These are phyloP conservation scores for Sporodiniella umbellata DNA, from an alignment of 371 early-diverging fungal genomes.

Conservation along the genomic window DNA sequence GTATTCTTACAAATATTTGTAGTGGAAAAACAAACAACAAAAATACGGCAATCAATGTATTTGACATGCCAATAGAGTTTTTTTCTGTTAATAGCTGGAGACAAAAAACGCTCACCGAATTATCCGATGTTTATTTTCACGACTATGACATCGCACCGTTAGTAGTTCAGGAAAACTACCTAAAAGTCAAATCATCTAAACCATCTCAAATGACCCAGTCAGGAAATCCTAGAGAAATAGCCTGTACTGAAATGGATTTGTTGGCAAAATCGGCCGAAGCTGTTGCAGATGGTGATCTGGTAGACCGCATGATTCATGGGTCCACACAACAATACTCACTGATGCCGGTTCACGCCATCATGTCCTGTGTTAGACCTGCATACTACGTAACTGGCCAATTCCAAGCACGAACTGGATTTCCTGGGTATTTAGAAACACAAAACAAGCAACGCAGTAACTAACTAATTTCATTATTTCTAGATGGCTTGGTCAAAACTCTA, in stretches of 20 bases:
- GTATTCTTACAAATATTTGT: too few relatives aligned
- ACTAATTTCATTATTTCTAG: too few relatives aligned
- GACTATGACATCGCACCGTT: conserved; percentile 90
- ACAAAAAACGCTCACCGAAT: conserved; percentile 63
- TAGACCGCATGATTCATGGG: conserved; percentile 82
- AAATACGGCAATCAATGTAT: conserved; percentile 73
- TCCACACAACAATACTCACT: conserved; percentile 88
- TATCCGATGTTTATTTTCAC: conserved; percentile 91
- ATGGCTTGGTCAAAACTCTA: conserved; percentile 96
- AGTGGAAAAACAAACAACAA: conserved; percentile 70
- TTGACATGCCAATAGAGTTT: conserved; percentile 80
- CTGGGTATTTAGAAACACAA: too few relatives aligned
- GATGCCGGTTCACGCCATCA: conserved; percentile 88
- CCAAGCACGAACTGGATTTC: conserved; percentile 41
- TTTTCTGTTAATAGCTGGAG: conserved; percentile 56
- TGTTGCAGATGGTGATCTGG: conserved; percentile 84
- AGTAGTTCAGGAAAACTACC: conserved; percentile 69
- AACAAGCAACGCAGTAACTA: too few relatives aligned
- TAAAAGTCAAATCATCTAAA: conserved; percentile 28
- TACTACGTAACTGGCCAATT: conserved; percentile 69
- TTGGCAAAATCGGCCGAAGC: conserved; percentile 88
- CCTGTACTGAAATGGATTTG: conserved; percentile 46
- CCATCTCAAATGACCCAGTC: conserved; percentile 7
- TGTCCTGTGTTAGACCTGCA: conserved; percentile 89
- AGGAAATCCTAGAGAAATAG: conserved; percentile 17